Conservation (phyloP, 202 grass and related monocot genomes). For the Saccharum hybrid region DNA sequence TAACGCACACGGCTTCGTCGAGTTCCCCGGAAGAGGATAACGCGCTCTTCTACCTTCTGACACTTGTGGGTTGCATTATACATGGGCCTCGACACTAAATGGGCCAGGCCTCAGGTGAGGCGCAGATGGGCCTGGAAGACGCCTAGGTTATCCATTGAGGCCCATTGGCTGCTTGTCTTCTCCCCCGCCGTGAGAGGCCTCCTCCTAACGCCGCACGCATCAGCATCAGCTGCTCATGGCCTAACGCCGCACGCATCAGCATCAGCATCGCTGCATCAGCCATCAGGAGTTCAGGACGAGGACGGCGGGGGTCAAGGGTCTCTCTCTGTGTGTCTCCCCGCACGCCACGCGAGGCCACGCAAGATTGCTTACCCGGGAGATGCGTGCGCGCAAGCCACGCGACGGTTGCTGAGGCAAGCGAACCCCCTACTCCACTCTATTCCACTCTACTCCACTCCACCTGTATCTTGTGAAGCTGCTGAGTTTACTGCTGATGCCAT, state of each 20-base stretch:
- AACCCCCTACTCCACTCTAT: neutral
- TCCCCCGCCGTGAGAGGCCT: neutral
- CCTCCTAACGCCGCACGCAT: neutral
- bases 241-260: neutral
- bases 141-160: neutral
- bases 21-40: conserved; percentile 27
- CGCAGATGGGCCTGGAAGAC: neutral
- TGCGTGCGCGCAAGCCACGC: conserved; percentile 44
- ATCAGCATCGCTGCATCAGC: neutral
- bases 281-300: neutral
- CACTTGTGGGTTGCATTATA: neutral
- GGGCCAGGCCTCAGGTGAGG: neutral
- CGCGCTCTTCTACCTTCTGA: neutral
- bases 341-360: conserved; percentile 29
- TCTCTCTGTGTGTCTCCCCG: neutral
- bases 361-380: neutral
- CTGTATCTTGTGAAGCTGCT: neutral
- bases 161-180: neutral
- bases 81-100: neutral
- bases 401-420: conserved; percentile 54
- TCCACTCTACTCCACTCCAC: neutral
- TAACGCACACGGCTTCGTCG: conserved; percentile 32
- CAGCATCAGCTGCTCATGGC: neutral
- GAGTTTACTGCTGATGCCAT: neutral
- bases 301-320: neutral